phyloP scores from a whole-genome alignment of 1,284 basidiomycete genomes.

The Leccinum colubrinum region DNA sequence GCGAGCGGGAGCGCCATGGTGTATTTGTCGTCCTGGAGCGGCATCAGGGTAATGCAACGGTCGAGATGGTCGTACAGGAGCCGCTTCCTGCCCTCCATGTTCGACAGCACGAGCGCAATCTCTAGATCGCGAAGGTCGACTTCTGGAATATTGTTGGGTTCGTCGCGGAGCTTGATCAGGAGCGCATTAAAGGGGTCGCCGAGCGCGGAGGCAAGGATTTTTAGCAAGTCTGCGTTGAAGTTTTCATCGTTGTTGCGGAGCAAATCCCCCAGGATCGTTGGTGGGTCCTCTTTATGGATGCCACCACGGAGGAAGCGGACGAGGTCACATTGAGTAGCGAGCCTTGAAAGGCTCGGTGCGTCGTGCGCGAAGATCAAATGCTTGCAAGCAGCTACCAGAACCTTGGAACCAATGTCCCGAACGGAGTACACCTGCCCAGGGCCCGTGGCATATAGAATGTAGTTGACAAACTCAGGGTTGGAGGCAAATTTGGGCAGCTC shows the following conservation, averaged over 20 bases:
- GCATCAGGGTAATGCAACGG: background rate
- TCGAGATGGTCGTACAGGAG: conserved; percentile 8
- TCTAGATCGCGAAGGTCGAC: conserved; percentile 6
- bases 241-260: background rate
- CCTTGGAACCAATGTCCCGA: background rate
- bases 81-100: background rate
- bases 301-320: background rate
- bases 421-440: conserved; percentile 4
- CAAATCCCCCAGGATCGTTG: background rate
- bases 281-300: background rate
- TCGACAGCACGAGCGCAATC: conserved; percentile 4
- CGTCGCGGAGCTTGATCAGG: conserved; percentile 1
- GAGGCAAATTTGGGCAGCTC: background rate
- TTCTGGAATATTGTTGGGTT: conserved; percentile 3
- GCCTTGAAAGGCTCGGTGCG: background rate
- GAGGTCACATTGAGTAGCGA: conserved; percentile 2
- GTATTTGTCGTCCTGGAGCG: background rate
- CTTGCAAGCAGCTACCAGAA: conserved; percentile 3
- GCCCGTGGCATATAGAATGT: conserved; percentile 4
- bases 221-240: background rate
- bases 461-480: conserved; percentile 8
- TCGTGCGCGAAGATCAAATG: background rate
- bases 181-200: conserved; percentile 1
- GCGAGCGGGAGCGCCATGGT: conserved; percentile 3
- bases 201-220: conserved; percentile 1